phyloP scores from a whole-genome alignment of 176 grass and related monocot species.

The Oryza officinalis region DNA sequence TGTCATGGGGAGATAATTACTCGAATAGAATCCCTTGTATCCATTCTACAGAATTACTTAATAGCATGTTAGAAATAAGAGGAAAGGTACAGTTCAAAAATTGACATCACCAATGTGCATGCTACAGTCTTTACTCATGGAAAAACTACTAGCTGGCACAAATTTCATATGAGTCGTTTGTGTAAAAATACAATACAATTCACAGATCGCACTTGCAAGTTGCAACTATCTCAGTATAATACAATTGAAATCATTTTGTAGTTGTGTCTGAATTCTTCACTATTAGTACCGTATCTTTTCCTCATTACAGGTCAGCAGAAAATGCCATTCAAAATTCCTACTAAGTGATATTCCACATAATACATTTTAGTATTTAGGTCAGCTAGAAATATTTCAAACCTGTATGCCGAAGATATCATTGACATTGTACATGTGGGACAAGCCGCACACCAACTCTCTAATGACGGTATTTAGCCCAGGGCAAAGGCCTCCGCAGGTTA shows the following conservation, averaged over 20 bases:
- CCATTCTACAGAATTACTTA: conserved; percentile 61
- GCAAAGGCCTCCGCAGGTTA: conserved; percentile 97
- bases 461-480: conserved; percentile 98
- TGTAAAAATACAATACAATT: background rate
- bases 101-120: background rate
- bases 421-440: conserved; percentile 93
- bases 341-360: background rate
- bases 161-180: conserved; percentile 16
- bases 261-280: background rate
- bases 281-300: background rate
- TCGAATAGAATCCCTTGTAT: conserved; percentile 97
- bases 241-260: conserved; percentile 11
- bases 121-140: background rate
- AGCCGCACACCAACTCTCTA: conserved; percentile 92
- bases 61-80: conserved; percentile 26
- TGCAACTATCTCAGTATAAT: conserved; percentile 2
- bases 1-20: conserved; percentile 81
- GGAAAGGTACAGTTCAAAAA: background rate
- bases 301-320: background rate
- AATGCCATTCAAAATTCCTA: background rate
- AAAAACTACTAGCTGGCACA: conserved; percentile 23
- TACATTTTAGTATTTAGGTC: background rate
- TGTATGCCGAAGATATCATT: conserved; percentile 73
- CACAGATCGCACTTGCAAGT: background rate
- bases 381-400: conserved; percentile 55